Conservation (phyloP, 208 protist species). For the Naegleria lovaniensis region DNA sequence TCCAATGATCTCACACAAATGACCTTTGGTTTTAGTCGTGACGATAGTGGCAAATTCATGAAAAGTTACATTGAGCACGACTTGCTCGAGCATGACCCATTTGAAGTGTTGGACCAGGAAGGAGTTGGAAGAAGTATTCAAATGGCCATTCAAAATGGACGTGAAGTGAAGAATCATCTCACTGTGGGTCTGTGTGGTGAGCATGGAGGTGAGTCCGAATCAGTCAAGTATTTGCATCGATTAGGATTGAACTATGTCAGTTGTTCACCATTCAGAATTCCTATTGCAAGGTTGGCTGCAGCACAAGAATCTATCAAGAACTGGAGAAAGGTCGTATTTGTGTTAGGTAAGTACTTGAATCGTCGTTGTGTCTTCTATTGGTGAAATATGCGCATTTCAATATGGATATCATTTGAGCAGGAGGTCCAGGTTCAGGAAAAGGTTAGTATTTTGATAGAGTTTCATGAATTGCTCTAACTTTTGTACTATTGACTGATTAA, state of each 20-base stretch:
- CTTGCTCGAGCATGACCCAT: constrained; percentile 81
- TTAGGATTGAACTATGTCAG: constrained; percentile 84
- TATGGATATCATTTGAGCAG: too few species aligned
- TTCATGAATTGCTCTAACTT: too few species aligned
- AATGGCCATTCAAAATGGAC: constrained; percentile 71
- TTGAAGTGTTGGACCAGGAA: constrained; percentile 81
- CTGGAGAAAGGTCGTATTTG: background rate
- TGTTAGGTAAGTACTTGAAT: background rate
- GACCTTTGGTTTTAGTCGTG: constrained; percentile 88
- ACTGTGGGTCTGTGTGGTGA: constrained; percentile 88
- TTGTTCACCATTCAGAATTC: constrained; percentile 87
- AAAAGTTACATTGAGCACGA: constrained; percentile 73
- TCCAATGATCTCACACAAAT: constrained; percentile 94
- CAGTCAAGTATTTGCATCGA: constrained; percentile 81
- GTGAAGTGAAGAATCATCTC: constrained; percentile 63
- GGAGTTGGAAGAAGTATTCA: constrained; percentile 81
- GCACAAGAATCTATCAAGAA: constrained; percentile 51
- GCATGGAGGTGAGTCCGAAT: constrained; percentile 82
- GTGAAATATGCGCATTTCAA: too few species aligned
- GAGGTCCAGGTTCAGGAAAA: constrained; percentile 73
- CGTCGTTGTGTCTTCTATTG: too few species aligned
- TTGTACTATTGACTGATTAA: too few species aligned
- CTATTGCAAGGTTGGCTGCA: constrained; percentile 81
- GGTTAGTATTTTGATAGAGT: constrained; percentile 33
- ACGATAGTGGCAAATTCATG: constrained; percentile 86